Percentiles rank a stretch among this genome's conserved stretches.
Conservation (phyloP, 2,329 filamentous ascomycete species). For the Colletotrichum sidae region DNA sequence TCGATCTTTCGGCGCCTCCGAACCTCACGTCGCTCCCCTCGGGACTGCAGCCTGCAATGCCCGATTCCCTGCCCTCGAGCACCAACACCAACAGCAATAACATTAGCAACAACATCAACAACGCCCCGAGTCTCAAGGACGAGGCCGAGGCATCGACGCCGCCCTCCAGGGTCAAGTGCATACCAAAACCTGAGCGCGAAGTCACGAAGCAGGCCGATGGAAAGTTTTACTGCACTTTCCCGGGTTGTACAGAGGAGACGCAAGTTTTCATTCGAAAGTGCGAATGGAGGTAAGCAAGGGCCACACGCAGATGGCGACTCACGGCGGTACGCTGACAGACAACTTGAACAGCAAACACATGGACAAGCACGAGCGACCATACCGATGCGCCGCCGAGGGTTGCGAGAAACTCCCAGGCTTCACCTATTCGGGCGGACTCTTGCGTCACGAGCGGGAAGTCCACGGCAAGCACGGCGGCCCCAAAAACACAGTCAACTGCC, state of each 20-base stretch:
- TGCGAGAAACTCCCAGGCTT: slow-evolving; percentile 95
- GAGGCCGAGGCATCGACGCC: slow-evolving; percentile 34
- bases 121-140: slow-evolving; percentile 25
- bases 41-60: slow-evolving; percentile 45
- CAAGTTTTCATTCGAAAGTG: slow-evolving; percentile 83
- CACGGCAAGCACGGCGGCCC: slow-evolving; percentile 91
- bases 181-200: slow-evolving; percentile 69
- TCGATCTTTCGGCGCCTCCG: slow-evolving; percentile 50
- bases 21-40: slow-evolving; percentile 47
- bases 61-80: slow-evolving; percentile 45
- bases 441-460: slow-evolving; percentile 93
- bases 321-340: slow-evolving; percentile 40
- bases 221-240: slow-evolving; percentile 80
- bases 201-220: slow-evolving; percentile 74
- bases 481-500: slow-evolving; percentile 88
- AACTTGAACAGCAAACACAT: slow-evolving; percentile 82
- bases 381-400: slow-evolving; percentile 83
- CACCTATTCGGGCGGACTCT: slow-evolving; percentile 90
- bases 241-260: slow-evolving; percentile 74
- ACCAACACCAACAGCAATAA: slow-evolving; percentile 6
- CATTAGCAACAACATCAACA: slow-evolving; percentile 10
- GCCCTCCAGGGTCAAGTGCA: slow-evolving; percentile 59
- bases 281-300: slow-evolving; percentile 85
- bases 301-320: not conserved
- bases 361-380: slow-evolving; percentile 97